A percentile compares a stretch with the other conserved stretches of the same genome.
Evolutionary conservation across 1,284 basidiomycete species (phyloP).

Genomic region (Rhodotorula sp.): DNA sequence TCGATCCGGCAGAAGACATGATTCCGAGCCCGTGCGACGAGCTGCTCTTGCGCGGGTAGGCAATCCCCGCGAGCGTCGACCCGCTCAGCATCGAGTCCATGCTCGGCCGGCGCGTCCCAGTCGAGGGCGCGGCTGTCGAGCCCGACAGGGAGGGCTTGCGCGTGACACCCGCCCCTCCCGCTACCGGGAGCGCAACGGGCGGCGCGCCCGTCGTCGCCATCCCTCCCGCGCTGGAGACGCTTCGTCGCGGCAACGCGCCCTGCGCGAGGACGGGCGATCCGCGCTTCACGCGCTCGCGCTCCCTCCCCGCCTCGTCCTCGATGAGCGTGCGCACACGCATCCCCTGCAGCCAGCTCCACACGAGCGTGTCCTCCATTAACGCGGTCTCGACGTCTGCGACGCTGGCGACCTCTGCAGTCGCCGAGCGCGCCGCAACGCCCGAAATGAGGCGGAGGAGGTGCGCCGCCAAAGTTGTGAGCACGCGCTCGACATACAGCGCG

Average conservation of each 20-base stretch:
- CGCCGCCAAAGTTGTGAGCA: constrained; percentile 18
- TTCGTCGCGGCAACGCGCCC: not conserved
- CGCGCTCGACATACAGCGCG: constrained; percentile 35
- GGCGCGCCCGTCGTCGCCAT: not conserved
- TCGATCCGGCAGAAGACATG: not conserved
- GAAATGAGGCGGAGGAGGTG: constrained; percentile 30
- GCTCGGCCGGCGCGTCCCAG: not conserved
- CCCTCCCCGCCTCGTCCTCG: constrained; percentile 10
- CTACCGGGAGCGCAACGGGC: not conserved
- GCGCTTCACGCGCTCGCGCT: not conserved
- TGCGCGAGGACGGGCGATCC: not conserved
- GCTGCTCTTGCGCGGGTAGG: not conserved
- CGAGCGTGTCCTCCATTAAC: constrained; percentile 23
- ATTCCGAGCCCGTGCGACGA: not conserved
- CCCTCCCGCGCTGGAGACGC: not conserved
- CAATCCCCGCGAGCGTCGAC: not conserved
- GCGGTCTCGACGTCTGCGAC: constrained; percentile 29
- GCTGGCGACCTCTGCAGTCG: constrained; percentile 5
- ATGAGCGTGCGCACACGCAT: constrained; percentile 20
- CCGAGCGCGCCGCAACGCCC: constrained; percentile 14
- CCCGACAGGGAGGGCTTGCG: constrained; percentile 4
- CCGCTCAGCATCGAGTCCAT: not conserved
- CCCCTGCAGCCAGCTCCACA: constrained; percentile 25
- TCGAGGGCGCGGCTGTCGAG: not conserved
- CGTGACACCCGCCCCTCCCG: not conserved